Evolutionary conservation across 2,329 filamentous ascomycete genomes (phyloP).

Genomic region (Paracamarosporium sp.): DNA sequence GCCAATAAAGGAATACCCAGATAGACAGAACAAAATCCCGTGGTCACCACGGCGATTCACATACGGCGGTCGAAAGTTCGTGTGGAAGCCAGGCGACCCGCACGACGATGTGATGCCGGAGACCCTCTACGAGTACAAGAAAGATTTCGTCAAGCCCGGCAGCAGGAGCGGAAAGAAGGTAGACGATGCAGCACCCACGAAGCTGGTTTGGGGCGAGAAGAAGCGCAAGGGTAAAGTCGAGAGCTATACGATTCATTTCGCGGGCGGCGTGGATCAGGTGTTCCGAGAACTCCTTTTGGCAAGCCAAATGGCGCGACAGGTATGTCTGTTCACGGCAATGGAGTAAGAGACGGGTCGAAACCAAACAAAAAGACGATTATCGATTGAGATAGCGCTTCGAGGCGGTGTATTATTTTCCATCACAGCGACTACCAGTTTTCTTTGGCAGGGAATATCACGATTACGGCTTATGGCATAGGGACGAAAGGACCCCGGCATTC

Average conservation of each 20-base stretch:
- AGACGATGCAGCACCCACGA: slow-evolving; percentile 38
- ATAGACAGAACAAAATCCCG: slow-evolving; percentile 45
- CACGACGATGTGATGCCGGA: slow-evolving; percentile 55
- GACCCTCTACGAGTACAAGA: slow-evolving; percentile 44
- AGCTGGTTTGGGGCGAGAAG: slow-evolving; percentile 46
- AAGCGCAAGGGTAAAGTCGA: slow-evolving; percentile 45
- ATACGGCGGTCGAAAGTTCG: slow-evolving; percentile 45
- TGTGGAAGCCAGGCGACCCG: slow-evolving; percentile 53
- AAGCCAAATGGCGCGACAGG: slow-evolving; percentile 47
- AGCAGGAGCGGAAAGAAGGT: slow-evolving; percentile 44
- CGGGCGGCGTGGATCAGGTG: slow-evolving; percentile 46
- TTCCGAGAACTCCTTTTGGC: slow-evolving; percentile 44
- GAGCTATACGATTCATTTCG: slow-evolving; percentile 47
- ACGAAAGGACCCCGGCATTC: slow-evolving; percentile 12
- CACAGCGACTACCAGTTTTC: slow-evolving; percentile 1
- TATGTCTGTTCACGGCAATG: slow-evolving; percentile 46
- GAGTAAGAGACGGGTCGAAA: slow-evolving; percentile 19
- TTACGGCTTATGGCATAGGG: slow-evolving; percentile 3
- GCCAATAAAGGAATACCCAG: slow-evolving; percentile 44
- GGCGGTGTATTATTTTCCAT: slow-evolving; percentile 3
- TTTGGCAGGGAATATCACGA: slow-evolving; percentile 2
- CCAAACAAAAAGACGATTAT: neutral
- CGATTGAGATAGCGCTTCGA: neutral
- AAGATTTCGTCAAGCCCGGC: slow-evolving; percentile 43
- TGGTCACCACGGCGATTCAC: slow-evolving; percentile 47